Base-by-base conservation (phyloP, 2,329 filamentous ascomycete genomes). In the Neurospora sp. region DNA sequence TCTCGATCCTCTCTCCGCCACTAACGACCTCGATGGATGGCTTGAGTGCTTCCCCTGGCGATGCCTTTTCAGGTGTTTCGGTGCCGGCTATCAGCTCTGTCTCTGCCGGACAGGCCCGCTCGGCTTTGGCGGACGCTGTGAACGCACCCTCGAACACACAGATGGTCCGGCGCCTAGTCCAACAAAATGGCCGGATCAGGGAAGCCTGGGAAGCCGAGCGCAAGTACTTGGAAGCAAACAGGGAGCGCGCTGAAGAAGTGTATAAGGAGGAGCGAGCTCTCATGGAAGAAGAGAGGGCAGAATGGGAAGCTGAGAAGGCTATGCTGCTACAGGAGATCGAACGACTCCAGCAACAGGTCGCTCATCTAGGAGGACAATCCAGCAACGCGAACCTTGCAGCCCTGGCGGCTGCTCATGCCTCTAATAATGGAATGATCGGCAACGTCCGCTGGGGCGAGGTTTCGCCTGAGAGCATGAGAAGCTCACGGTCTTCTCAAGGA, bases 121-220 rank as follows among this genome's bases (percentile, higher is more conserved):
- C 76, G 8, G 73, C 71, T 52, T 77, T 76, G n/a, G 76, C 75
- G 10, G 78, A 79, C 65, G 68, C 75, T 8, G 69, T 74, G 33
- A 73, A 75, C 43, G 69, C 73, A 4, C 70, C 76, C 67, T 75
- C 77, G 17, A 78, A 79, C 2, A 71, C 75, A 36, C 78, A 80
- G 52, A 78, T 81, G 37, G 78, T 83, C 37, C 80, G 80, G 46
- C 80, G 80, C 4, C 77, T 83, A 12, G 74, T 80, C 33, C 80
- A 81, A 71, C 83, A 84, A 72, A 82, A 82, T 72, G 74, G 77
- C 39, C 74, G 79, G 37, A 82, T 83, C 52, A 78, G 82, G 33
- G 83, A 85, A 70, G 83, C 82, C 23, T 86, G 84, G 84, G 83
- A 85, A 74, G 82, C 83, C 10, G 85, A 87, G 75, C 82, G 85